Conservation (phyloP, 2,329 filamentous ascomycete species). For the Bipolaris zeicola region DNA sequence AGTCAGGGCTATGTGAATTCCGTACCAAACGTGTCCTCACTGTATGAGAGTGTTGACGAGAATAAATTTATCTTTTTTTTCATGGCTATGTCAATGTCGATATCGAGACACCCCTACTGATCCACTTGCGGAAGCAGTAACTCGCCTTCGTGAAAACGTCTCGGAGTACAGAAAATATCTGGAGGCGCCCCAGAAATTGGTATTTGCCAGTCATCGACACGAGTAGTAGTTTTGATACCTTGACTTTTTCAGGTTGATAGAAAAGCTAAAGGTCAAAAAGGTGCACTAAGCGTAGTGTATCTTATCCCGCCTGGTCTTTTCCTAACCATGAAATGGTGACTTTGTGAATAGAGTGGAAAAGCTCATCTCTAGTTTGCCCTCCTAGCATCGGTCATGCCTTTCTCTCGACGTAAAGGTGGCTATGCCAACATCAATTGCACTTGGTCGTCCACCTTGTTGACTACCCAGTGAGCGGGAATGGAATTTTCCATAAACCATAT, state of each 20-base stretch:
- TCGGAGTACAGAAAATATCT: background rate
- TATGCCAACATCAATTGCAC: background rate
- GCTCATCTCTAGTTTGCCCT: background rate
- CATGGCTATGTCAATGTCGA: background rate
- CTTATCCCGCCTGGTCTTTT: slow-evolving; percentile 6
- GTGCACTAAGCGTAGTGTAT: background rate
- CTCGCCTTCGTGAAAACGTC: background rate
- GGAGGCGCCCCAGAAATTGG: too few species aligned
- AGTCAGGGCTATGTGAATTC: slow-evolving; percentile 9
- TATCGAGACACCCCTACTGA: slow-evolving; percentile 10
- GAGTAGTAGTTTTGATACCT: background rate
- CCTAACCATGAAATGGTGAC: background rate
- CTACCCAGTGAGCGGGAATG: background rate
- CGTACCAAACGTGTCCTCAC: background rate
- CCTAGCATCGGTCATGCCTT: background rate
- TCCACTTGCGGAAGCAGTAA: background rate
- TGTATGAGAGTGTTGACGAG: background rate
- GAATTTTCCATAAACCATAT: too few species aligned
- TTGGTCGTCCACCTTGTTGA: background rate
- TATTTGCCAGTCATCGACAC: background rate
- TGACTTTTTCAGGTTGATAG: slow-evolving; percentile 5
- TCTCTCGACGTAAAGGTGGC: slow-evolving; percentile 3
- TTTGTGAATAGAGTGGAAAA: background rate
- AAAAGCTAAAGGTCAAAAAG: background rate
- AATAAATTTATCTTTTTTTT: accelerated